phyloP scores from a whole-genome alignment of 345 rosid genomes.

The Moringa oleifera region DNA sequence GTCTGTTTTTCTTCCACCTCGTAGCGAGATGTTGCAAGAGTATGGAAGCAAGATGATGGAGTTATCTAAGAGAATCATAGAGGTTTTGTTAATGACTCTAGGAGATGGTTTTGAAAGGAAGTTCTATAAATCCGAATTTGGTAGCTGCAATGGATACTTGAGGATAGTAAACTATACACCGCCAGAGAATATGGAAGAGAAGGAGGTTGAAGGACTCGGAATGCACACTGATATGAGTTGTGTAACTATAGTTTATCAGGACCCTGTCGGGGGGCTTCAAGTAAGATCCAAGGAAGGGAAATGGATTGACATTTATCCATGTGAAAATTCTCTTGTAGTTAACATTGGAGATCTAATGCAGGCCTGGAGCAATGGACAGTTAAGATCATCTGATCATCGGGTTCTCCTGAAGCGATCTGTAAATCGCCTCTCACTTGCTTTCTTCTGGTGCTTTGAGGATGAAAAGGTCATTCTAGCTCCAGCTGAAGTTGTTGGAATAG shows the following conservation, averaged over 20 bases:
- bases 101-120: conserved; percentile 36
- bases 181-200: conserved; percentile 34
- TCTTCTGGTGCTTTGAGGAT: conserved; percentile 68
- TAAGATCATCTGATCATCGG: conserved; percentile 71
- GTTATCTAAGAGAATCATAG: conserved; percentile 43
- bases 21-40: conserved; percentile 51
- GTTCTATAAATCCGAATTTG: conserved; percentile 40
- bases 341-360: conserved; percentile 74
- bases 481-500: conserved; percentile 47
- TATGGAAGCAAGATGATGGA: conserved; percentile 53
- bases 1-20: background rate
- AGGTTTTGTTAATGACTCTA: conserved; percentile 41
- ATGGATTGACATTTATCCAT: conserved; percentile 48
- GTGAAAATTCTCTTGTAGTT: conserved; percentile 46
- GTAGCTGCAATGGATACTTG: conserved; percentile 57
- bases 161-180: conserved; percentile 58
- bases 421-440: conserved; percentile 58
- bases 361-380: conserved; percentile 70
- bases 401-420: conserved; percentile 41
- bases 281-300: conserved; percentile 59
- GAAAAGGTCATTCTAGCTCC: conserved; percentile 58
- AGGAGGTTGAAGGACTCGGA: conserved; percentile 65
- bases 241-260: conserved; percentile 66
- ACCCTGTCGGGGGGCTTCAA: conserved; percentile 63
- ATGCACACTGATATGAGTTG: conserved; percentile 89